phyloP scores from a whole-genome alignment of 768 basidiomycete species.

The Collybia sp. region DNA sequence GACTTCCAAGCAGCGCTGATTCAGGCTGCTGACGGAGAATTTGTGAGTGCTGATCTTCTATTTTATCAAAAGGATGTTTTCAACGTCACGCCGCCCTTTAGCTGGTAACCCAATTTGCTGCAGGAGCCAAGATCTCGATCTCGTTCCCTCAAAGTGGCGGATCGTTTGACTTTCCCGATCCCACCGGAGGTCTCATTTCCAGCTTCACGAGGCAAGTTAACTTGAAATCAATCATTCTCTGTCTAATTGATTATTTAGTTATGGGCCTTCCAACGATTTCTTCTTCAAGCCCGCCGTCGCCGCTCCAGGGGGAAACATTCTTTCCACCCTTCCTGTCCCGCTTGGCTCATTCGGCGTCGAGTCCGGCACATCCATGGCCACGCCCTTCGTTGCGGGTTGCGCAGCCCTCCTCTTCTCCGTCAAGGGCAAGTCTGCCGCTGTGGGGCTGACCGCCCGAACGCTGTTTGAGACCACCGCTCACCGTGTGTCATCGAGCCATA shows the following conservation, averaged over 20 bases:
- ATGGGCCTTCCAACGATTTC: slow-evolving; percentile 59
- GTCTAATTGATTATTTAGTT: slow-evolving; percentile 20
- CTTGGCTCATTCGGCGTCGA: slow-evolving; percentile 32
- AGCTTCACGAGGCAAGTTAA: slow-evolving; percentile 34
- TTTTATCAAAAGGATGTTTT: not conserved
- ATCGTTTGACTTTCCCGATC: slow-evolving; percentile 38
- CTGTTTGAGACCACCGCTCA: slow-evolving; percentile 47
- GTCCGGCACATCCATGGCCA: slow-evolving; percentile 43
- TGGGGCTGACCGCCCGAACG: slow-evolving; percentile 24
- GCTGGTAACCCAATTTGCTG: slow-evolving; percentile 47
- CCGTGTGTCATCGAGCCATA: slow-evolving; percentile 35
- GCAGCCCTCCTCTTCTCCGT: slow-evolving; percentile 36
- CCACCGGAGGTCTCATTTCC: slow-evolving; percentile 52
- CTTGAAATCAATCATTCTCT: not conserved
- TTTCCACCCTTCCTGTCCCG: slow-evolving; percentile 39
- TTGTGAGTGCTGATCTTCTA: slow-evolving; percentile 30
- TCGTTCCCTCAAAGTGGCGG: slow-evolving; percentile 45
- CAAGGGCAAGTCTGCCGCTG: slow-evolving; percentile 27
- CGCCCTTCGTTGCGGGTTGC: slow-evolving; percentile 41
- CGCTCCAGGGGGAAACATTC: slow-evolving; percentile 48
- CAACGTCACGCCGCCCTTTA: slow-evolving; percentile 9
- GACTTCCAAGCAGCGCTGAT: slow-evolving; percentile 47
- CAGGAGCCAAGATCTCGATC: slow-evolving; percentile 34
- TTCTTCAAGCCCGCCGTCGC: slow-evolving; percentile 51
- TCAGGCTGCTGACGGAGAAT: slow-evolving; percentile 49